A percentile compares a stretch with the other conserved stretches of the same genome.
Conservation (phyloP, 495 filamentous ascomycete species). For the Schizothecium vesticola region DNA sequence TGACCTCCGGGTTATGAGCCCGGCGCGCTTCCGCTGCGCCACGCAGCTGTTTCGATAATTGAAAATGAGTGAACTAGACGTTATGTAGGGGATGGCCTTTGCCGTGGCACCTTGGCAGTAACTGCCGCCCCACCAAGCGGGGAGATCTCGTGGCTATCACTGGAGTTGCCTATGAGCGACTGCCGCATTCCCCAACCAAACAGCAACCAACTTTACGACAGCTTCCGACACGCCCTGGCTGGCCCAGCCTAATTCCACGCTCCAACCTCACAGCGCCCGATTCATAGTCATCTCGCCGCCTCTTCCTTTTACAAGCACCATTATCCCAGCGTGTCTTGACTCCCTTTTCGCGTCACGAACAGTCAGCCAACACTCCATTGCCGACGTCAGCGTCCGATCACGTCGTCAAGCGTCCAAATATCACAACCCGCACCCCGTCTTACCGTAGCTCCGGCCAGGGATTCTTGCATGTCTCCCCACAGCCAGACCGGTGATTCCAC, state of each 20-base stretch:
- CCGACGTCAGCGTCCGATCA: slow-evolving; percentile 3
- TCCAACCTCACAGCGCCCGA: neutral
- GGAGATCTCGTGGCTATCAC: neutral
- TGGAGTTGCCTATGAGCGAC: neutral
- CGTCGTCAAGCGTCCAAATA: neutral
- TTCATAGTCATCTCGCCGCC: neutral
- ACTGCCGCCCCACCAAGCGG: neutral
- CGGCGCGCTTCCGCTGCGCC: slow-evolving; percentile 53
- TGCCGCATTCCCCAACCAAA: neutral
- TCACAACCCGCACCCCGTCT: neutral
- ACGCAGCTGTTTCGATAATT: slow-evolving; percentile 32
- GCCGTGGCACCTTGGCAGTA: neutral
- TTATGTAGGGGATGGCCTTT: neutral
- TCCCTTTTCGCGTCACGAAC: neutral
- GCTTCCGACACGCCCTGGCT: slow-evolving; percentile 2
- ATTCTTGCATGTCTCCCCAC: slow-evolving; percentile 33
- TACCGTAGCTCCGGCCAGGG: neutral
- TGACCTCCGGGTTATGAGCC: slow-evolving; percentile 53
- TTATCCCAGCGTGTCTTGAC: neutral
- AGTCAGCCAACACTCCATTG: neutral
- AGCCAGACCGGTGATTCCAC: slow-evolving; percentile 16
- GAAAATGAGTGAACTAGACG: neutral
- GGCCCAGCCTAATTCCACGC: slow-evolving; percentile 3
- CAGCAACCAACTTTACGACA: slow-evolving; percentile 1
- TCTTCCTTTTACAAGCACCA: neutral